A percentile compares a stretch with the other conserved stretches of the same genome.
Conservation (phyloP, 176 grass and related monocot genomes). For the Phyllostachys edulis region DNA sequence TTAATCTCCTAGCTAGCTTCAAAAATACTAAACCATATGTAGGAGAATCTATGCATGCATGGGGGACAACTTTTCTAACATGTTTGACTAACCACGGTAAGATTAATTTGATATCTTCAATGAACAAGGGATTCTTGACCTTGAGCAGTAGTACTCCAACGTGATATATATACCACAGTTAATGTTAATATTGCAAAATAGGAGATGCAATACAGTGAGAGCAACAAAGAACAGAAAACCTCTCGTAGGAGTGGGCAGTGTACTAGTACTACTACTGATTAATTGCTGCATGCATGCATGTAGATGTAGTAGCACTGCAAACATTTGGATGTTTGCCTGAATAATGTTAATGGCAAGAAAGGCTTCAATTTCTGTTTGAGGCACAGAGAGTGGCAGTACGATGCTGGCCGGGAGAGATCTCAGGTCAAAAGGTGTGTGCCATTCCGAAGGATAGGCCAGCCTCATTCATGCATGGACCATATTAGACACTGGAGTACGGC, state of each 20-base stretch:
- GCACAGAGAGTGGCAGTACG: not conserved
- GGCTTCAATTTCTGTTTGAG: not conserved
- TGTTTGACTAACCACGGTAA: not conserved
- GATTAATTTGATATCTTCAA: not conserved
- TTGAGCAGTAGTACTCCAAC: not conserved
- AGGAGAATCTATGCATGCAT: not conserved
- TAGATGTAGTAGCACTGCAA: not conserved
- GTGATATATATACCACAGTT: not conserved
- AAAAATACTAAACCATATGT: not conserved
- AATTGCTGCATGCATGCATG: not conserved
- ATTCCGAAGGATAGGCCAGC: constrained; percentile 27
- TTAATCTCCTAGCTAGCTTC: not conserved
- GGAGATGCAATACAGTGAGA: not conserved
- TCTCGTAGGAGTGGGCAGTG: not conserved
- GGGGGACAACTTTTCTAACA: not conserved
- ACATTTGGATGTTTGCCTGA: constrained; percentile 12
- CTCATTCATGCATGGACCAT: not conserved
- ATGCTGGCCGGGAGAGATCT: not conserved
- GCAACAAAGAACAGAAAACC: not conserved
- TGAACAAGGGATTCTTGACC: not conserved
- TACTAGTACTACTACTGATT: not conserved
- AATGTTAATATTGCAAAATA: not conserved
- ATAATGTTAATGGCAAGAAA: constrained; percentile 29
- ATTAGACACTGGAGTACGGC: not conserved
- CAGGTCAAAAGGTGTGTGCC: constrained; percentile 35